Percentiles rank a stretch among this genome's conserved stretches.
phyloP scores from a whole-genome alignment of 2,329 filamentous ascomycete species.

The Penicillium verrucosum region DNA sequence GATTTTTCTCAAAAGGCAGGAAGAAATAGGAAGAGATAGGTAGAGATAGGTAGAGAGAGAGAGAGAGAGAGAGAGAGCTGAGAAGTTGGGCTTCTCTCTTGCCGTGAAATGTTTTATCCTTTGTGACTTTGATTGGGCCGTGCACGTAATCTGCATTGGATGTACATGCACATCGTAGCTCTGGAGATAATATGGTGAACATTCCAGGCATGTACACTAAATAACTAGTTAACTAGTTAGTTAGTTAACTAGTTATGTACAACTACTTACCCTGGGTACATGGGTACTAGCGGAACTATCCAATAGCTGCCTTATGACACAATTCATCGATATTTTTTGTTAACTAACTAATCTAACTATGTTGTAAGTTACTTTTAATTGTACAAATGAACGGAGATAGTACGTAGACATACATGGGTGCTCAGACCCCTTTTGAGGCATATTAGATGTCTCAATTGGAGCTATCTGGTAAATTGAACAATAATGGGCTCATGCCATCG shows the following conservation, averaged over 20 bases:
- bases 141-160: conserved; percentile 4
- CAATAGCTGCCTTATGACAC: neutral
- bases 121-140: conserved; percentile 12
- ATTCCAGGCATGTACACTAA: neutral
- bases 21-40: no score
- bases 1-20: neutral
- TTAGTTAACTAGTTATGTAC: neutral
- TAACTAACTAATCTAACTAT: neutral
- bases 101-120: neutral
- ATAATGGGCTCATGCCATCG: neutral
- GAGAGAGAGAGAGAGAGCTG: neutral
- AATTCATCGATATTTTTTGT: neutral
- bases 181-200: neutral
- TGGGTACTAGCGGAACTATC: no score
- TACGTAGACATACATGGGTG: neutral
- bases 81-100: neutral
- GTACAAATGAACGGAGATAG: neutral
- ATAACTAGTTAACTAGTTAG: no score
- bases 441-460: conserved; percentile 11
- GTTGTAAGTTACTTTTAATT: neutral
- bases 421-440: conserved; percentile 4
- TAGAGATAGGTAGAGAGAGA: no score
- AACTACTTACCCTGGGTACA: no score
- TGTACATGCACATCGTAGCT: neutral
- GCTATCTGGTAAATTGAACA: neutral